Evolutionary conservation across 2,329 filamentous ascomycete genomes (phyloP), one percentile per base, ranked within the genome.

Genomic region (Ophiostoma himal-ulmi): DNA sequence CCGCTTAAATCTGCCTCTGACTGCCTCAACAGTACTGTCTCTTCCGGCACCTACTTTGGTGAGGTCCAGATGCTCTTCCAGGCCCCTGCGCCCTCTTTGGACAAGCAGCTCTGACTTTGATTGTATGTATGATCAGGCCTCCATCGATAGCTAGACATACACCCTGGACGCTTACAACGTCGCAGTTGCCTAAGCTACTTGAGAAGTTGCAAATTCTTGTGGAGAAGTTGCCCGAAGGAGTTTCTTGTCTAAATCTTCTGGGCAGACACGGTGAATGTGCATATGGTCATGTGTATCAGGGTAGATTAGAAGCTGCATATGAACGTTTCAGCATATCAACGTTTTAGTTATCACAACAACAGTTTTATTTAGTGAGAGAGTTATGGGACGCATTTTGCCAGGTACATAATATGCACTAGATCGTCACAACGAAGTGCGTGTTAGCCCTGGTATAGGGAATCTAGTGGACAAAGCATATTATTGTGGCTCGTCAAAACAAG

Each of bases 51-150:
- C 8, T 48, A 48, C 44, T 48, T 17, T 48, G 81, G 81, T 6
- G 79, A 77, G 64, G 76, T 79, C 34, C 76, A 80, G 62, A 75
- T 77, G 68, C 71, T 83, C 20, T 84, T 82, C 72, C 76, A 76
- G 36, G 79, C 82, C 82, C 26, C 72, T 79, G 34, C 76, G 82
- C 26, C 82, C 81, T 5, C 39, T 80, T 20, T 83, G 82, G 80
- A 70, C 30, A 34, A 68, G 52, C 37, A 30, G 44, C 41, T 48
- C 44, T 6, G 44, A 48, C 44, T 48, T 48, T 48, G 17, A 48
- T 20, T 48, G 44, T n/a, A 17, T 48, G 17, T 48, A 48, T 5
- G 44, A 48, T 17, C 44, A 48, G 44, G 44, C 44, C n/a, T 20
- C 44, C 5, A 48, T 48, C n/a, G 44, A 48, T 7, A 48, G 44